Evolutionary conservation across 2,329 filamentous ascomycete genomes (phyloP).

Genomic region (Acrodontium crateriforme): DNA sequence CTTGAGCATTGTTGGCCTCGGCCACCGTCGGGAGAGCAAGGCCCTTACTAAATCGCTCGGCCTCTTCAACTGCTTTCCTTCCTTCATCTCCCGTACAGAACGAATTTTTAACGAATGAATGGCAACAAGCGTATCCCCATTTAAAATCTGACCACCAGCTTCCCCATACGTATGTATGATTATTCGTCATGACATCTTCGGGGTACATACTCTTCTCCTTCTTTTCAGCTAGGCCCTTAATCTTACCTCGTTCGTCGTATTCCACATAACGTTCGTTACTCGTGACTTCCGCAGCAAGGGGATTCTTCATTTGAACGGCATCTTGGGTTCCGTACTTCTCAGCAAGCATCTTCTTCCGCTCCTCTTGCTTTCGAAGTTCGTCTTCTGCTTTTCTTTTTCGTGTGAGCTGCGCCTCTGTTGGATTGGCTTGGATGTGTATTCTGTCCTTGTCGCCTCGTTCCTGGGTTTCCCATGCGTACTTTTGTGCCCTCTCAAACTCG

Average conservation of each 20-base stretch:
- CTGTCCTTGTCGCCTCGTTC: conserved; percentile 66
- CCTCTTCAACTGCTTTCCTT: conserved; percentile 64
- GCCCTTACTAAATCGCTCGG: conserved; percentile 45
- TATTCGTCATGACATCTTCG: conserved; percentile 78
- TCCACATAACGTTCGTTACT: conserved; percentile 84
- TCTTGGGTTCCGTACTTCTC: conserved; percentile 72
- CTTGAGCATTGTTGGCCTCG: conserved; percentile 12
- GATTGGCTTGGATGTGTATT: conserved; percentile 88
- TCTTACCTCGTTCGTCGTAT: conserved; percentile 77
- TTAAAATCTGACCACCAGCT: conserved; percentile 94
- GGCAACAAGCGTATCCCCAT: conserved; percentile 95
- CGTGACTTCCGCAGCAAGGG: conserved; percentile 51
- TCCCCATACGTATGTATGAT: conserved; percentile 86
- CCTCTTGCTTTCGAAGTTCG: conserved; percentile 51
- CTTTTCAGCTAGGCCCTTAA: conserved; percentile 74
- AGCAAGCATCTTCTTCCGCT: conserved; percentile 54
- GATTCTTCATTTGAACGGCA: conserved; percentile 42
- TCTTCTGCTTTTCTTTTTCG: conserved; percentile 70
- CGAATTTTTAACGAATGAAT: conserved; percentile 86
- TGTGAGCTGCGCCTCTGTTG: conserved; percentile 76
- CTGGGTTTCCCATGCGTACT: conserved; percentile 90
- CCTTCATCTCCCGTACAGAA: conserved; percentile 93
- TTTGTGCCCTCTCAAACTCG: conserved; percentile 80
- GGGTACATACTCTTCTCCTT: conserved; percentile 78
- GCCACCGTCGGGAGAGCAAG: conserved; percentile 24